Evolutionary conservation across 139 green algal genomes (phyloP), one percentile per base, ranked within the genome.

Genomic region (Picochlorum costavermella): DNA sequence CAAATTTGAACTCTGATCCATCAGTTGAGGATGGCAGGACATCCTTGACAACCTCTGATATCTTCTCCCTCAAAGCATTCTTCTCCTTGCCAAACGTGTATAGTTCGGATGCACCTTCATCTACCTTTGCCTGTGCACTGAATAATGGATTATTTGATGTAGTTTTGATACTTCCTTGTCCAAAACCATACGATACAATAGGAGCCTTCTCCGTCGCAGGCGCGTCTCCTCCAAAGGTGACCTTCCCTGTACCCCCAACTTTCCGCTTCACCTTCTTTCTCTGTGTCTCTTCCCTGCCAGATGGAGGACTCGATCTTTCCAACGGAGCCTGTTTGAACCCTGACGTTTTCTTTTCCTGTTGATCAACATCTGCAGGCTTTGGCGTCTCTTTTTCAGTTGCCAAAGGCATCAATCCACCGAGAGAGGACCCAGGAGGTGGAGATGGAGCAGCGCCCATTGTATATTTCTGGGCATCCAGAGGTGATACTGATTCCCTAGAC

Each of bases 171-270:
- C 1, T 62, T 23, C 3, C 60, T 33, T 33, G 68, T 28, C 28
- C 61, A 33, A n/a, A 17, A 17, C 61, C 36, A 40, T 40, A 40
- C 11, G 33, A 40, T 63, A 25, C 36, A 25, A 16, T 6, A 36
- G 16, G 26, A 30, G 20, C 26, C 31, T 53, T 53, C 31, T 37
- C 37, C 49, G 48, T 50, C 4, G 68, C 37, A 61, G 65, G 65
- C 14, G 36, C 53, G 6, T 68, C 61, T n/a, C 63, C 62, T 17
- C 69, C 69, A 71, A 75, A 71, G 2, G 23, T 60, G 25, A 75
- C 69, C 37, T 56, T 65, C 3, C 33, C 33, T 40, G 11, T 40
- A 40, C 12, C 33, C 64, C 25, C 64, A 20, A 30, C 28, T 51
- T 25, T 53, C 65, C 43, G 50, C 63, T 46, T 23, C 14, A 17